Base-by-base conservation (phyloP, 352 stramenopile genomes). In the Pythium brassicae region DNA sequence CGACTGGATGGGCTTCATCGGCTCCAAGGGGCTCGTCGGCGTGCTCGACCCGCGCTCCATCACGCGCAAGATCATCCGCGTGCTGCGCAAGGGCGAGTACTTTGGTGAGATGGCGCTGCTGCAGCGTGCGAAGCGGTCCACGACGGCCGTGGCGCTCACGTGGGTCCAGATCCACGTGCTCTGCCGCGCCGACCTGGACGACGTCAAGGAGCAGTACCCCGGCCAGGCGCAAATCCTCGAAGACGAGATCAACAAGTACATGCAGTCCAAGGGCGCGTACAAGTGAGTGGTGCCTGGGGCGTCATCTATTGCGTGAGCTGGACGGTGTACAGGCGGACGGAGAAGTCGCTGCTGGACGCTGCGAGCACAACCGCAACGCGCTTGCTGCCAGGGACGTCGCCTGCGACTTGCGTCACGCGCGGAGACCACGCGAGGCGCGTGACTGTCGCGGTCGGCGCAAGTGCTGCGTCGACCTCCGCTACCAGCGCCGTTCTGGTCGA, bases 1-100 rank as follows among this genome's bases (percentile, higher is more conserved):
- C 12, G 79, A 92, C 61, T 92, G 82, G 82, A 92, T 92, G 82
- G 82, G 79, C 9, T 89, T 92, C 50, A 89, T 90, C 47, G 78
- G 78, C 17, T 86, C 75, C 15, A 89, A 85, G 59, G 82, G 79
- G 1, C 74, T 69, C 1, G 78, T 89, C 4, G 78, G 76, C 10
- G 65, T 92, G n/a, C 62, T 92, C 4, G 80, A 88, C 43, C 80
- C 80, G 4, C 72, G 65, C 10, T 70, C 72, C 0, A 43, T 74
- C 5, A 59, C 48, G 37, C 67, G 69, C 23, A 75, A 78, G 43
- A 77, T 91, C 34, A 81, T 89, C 7, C 62, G 76, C 17, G 85
- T 89, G 23, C 66, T 91, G 35, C 68, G 69, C 10, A 85, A 86
- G 46, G 81, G 81, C 19, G 78, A 91, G 27, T 91, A 89, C 58